phyloP scores from a whole-genome alignment of 1,284 basidiomycete genomes.

The Ceratobasidium sp. region DNA sequence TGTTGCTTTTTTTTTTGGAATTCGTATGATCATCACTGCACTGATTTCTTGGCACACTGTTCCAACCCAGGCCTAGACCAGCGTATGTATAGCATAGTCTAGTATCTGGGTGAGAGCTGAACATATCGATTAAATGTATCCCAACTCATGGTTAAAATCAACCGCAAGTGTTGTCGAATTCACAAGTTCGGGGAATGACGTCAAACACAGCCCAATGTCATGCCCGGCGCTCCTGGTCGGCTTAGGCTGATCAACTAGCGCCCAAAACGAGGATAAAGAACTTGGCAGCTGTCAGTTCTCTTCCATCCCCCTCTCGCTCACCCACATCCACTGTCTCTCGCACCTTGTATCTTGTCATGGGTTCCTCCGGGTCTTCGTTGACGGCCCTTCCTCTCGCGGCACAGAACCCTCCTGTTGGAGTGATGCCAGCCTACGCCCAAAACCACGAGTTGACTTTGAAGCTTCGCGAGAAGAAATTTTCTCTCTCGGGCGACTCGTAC shows the following conservation, averaged over 20 bases:
- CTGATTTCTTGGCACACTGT: neutral
- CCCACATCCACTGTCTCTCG: neutral
- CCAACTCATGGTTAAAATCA: neutral
- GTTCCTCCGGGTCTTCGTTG: constrained; percentile 22
- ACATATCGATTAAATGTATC: neutral
- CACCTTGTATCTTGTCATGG: neutral
- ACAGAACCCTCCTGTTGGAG: constrained; percentile 25
- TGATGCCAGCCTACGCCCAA: constrained; percentile 35
- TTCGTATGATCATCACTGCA: no score
- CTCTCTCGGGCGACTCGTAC: constrained; percentile 35
- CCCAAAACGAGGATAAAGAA: neutral
- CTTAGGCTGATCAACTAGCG: neutral
- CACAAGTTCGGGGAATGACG: neutral
- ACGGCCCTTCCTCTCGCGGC: constrained; percentile 31
- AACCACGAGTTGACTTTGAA: constrained; percentile 35
- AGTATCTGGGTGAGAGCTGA: neutral
- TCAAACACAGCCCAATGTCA: neutral
- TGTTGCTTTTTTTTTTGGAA: no score
- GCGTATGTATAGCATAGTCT: no score
- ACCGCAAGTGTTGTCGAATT: neutral
- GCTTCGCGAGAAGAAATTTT: constrained; percentile 29
- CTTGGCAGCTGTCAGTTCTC: no score
- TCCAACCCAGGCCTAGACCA: neutral
- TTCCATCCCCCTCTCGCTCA: neutral
- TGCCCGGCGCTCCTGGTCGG: neutral